Base-by-base conservation (phyloP, 306 rosid species). In the Elaeagnus macrophylla region DNA sequence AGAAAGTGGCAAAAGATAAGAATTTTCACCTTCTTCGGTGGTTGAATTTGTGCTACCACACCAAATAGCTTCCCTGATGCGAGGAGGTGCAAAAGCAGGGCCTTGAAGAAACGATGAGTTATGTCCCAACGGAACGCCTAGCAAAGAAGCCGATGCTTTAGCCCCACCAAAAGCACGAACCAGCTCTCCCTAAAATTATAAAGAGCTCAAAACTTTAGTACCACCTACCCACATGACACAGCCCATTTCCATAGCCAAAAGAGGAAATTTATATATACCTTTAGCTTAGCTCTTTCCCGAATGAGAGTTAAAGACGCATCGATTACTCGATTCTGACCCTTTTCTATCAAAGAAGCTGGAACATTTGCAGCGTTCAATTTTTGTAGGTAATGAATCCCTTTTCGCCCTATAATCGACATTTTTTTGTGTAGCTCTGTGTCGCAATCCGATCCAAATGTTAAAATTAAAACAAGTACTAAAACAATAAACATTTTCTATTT, bases 21-120 rank as follows among this genome's bases (percentile, higher is more conserved):
- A 60, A 10, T 17, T 10, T 37, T 18, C 62, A 85, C 99, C 99
- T 82, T 78, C 99, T 82, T 91, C 99, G 17, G 95, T 84, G 53
- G 96, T 50, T 37, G 95, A 68, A 79, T 91, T 91, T 38, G 96
- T 91, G 67, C 99, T 91, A 40, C 85, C 96, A 67, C 99, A 91
- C 99, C 96, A 87, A 62, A 91, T 91, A 42, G 99, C 99, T 78
- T 91, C 99, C 67, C 95, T 65, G 57, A 91, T 91, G 58, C 87
- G 83, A 48, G 99, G 96, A 75, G 96, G 99, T 0, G 96, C 96
- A 77, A 91, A 91, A 12, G 96, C 96, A 38, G 99, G 99, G 36
- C 99, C 99, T 70, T 91, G 99, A 62, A 91, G 88, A 68, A 91
- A 91, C 17, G 99, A 91, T 40, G 96, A 91, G 77, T 91, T 87